Evolutionary conservation across 2,329 filamentous ascomycete species (phyloP).

Genomic region (Trichoderma lentiforme): DNA sequence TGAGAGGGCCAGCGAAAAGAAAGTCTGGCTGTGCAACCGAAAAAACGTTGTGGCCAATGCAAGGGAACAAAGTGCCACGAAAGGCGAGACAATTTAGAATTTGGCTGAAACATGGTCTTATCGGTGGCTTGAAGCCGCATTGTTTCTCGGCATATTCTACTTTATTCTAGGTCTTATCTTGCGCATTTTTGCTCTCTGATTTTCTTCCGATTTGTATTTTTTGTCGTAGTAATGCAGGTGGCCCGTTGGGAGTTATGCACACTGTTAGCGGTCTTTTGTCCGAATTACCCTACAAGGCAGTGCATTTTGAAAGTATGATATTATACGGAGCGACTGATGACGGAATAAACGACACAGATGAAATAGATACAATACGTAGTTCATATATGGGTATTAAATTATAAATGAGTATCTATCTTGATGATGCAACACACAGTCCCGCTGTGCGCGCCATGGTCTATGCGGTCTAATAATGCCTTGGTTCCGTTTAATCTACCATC

Average conservation of each 20-base stretch:
- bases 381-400: not conserved
- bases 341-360: too few relatives aligned
- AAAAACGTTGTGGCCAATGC: not conserved
- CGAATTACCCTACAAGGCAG: not conserved
- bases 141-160: not conserved
- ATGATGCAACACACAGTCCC: not conserved
- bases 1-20: not conserved
- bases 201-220: not conserved
- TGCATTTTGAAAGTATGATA: not conserved
- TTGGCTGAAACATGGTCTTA: not conserved
- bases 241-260: not conserved
- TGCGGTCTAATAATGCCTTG: not conserved
- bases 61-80: not conserved
- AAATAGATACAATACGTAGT: too few relatives aligned
- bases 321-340: not conserved
- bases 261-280: not conserved
- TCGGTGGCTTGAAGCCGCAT: not conserved
- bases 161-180: too few relatives aligned
- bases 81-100: not conserved
- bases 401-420: not conserved
- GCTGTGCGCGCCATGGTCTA: not conserved
- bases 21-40: conserved; percentile 1
- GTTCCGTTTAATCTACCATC: not conserved
- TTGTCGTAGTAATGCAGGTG: not conserved
- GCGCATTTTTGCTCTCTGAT: not conserved